These are phyloP conservation scores for Fimicolochytrium jonesii DNA, from an alignment of 192 early-diverging fungal genomes.

Conservation along the genomic window DNA sequence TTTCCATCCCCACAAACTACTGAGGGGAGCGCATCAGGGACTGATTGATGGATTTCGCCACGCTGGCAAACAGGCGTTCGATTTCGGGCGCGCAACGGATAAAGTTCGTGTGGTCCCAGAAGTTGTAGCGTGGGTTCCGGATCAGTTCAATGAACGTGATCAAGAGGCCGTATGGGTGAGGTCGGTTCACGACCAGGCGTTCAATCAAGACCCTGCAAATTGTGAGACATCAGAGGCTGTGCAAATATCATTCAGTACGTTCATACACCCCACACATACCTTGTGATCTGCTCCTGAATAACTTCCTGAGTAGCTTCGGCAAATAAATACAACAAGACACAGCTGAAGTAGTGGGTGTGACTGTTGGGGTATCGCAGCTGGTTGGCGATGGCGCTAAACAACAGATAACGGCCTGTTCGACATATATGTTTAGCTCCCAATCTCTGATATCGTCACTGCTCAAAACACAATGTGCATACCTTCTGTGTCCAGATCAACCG, in stretches of 20 bases:
- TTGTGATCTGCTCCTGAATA: constrained; percentile 91
- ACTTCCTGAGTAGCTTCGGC: constrained; percentile 69
- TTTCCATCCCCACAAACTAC: too few relatives aligned
- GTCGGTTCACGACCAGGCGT: constrained; percentile 91
- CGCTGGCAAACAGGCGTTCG: constrained; percentile 72
- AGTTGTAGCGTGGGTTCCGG: constrained; percentile 78
- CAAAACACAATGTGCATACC: constrained; percentile 41
- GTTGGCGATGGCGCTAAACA: constrained; percentile 90
- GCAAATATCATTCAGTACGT: too few relatives aligned
- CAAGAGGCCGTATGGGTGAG: constrained; percentile 96
- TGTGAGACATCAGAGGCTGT: too few relatives aligned
- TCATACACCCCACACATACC: constrained; percentile 37
- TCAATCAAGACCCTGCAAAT: constrained; percentile 88
- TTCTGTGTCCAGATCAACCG: constrained; percentile 71
- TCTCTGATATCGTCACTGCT: too few relatives aligned
- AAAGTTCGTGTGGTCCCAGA: constrained; percentile 67
- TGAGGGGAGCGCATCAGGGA: constrained; percentile 15
- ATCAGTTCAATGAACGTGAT: constrained; percentile 98
- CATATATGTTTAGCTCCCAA: too few relatives aligned
- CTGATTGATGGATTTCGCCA: constrained; percentile 48
- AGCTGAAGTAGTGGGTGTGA: constrained; percentile 93
- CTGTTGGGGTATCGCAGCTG: constrained; percentile 96
- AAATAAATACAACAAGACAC: constrained; percentile 83
- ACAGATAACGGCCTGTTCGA: constrained; percentile 72
- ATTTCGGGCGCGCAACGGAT: constrained; percentile 74